Conservation (phyloP, 768 basidiomycete species). For the Tricholomella constricta region DNA sequence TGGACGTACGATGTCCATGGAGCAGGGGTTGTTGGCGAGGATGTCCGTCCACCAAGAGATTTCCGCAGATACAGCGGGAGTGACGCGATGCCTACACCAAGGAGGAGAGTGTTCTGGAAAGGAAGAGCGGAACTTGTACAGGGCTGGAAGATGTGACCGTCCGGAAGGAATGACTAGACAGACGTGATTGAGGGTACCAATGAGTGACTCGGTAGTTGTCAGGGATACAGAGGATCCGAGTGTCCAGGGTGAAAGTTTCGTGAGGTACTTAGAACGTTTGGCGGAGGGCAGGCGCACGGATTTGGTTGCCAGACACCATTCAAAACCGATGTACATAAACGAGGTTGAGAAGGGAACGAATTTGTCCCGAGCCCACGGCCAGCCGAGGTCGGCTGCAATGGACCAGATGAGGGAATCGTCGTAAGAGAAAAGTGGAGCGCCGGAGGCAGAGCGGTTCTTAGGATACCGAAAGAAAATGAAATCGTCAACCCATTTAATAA, state of each 20-base stretch:
- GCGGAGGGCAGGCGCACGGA: neutral
- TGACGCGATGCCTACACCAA: constrained; percentile 16
- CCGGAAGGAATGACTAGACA: constrained; percentile 31
- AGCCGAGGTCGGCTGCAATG: neutral
- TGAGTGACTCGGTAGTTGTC: constrained; percentile 25
- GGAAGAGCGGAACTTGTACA: constrained; percentile 28
- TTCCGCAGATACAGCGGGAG: constrained; percentile 17
- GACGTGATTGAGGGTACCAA: constrained; percentile 39
- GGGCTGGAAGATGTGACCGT: constrained; percentile 26
- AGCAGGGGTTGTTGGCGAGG: constrained; percentile 7
- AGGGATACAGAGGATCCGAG: constrained; percentile 5
- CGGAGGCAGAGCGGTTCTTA: neutral
- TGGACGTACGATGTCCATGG: neutral
- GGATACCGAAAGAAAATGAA: neutral
- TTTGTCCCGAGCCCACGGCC: constrained; percentile 1
- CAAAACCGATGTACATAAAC: constrained; percentile 1
- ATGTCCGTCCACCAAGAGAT: constrained; percentile 28
- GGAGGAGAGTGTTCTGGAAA: constrained; percentile 20
- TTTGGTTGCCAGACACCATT: neutral
- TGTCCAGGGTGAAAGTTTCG: constrained; percentile 23
- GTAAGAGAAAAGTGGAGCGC: neutral
- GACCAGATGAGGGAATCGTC: neutral
- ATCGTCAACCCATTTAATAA: neutral
- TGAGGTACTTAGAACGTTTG: neutral
- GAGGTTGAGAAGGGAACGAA: neutral